Evolutionary conservation across 2,329 filamentous ascomycete genomes (phyloP), one percentile per base, ranked within the genome.

Genomic region (Cercospora sp.): DNA sequence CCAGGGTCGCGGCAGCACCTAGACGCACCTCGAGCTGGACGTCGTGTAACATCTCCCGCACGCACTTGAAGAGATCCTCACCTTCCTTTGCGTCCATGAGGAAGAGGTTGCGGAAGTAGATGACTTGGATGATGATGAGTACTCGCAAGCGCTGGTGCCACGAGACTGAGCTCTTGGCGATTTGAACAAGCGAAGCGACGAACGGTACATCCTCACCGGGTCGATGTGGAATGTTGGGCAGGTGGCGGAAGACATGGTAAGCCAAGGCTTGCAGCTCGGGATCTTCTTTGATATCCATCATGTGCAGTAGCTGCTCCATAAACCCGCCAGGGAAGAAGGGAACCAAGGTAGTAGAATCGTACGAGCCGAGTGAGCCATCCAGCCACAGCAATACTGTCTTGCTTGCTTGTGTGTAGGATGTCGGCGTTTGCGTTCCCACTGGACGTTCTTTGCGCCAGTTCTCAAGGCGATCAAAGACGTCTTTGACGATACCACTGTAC

Each of bases 251-350:
- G 51, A 99, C 95, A 77, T 97, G 93, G 78, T 98, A 99, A 0
- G 95, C 94, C 8, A 97, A 86, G 9, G 91, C 90, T 84, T 97
- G 96, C 2, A 99, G 86, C 80, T 99, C 96, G 0, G 93, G 93
- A 75, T 99, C 95, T 80, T 99, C 95, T 80, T 98, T 98, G 79
- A 99, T 93, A 77, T 99, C 95, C 94, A 99, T 99, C 95, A 99
- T 99, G 83, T 99, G 94, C 63, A 99, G 83, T 13, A 99, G 87
- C 78, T 97, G 92, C 75, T 95, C 92, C 79, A 97, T 95, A 77
- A 98, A 94, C 0, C 91, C 85, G 40, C 91, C 87, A 0, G 93
- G 91, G 83, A 99, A 98, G 86, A 97, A 98, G 3, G 90, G 89
- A 18, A 96, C 88, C 13, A 99, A 87, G 77, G 95, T 91, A 0